phyloP scores from a whole-genome alignment of 2,329 filamentous ascomycete genomes.

The Cytospora leucostoma region DNA sequence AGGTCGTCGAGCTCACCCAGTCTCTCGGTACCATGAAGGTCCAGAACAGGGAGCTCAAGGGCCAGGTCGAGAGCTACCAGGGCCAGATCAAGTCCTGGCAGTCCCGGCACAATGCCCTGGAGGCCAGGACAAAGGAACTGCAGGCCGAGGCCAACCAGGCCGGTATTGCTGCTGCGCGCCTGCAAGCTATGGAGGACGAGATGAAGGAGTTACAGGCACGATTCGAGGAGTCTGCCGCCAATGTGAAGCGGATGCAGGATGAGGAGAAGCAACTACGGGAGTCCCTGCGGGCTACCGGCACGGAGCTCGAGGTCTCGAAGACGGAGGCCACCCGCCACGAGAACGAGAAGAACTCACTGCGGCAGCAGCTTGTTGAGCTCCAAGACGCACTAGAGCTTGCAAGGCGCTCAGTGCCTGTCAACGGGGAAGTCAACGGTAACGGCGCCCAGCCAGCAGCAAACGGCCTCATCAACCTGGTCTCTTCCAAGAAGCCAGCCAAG shows the following conservation, averaged over 20 bases:
- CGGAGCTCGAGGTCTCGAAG: conserved; percentile 79
- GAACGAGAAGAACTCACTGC: conserved; percentile 79
- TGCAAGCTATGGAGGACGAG: conserved; percentile 91
- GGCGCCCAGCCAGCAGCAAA: conserved; percentile 56
- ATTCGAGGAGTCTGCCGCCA: conserved; percentile 86
- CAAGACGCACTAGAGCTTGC: conserved; percentile 91
- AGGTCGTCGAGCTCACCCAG: conserved; percentile 97
- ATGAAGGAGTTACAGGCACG: conserved; percentile 88
- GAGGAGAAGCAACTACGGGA: conserved; percentile 87
- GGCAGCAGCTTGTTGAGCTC: conserved; percentile 85
- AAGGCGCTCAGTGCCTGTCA: conserved; percentile 73
- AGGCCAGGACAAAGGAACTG: conserved; percentile 87
- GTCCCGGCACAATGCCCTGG: conserved; percentile 84
- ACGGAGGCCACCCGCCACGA: conserved; percentile 75
- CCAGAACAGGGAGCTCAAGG: conserved; percentile 87
- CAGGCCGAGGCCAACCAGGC: conserved; percentile 97
- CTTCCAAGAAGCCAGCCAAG: conserved; percentile 90
- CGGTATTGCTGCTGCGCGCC: conserved; percentile 87
- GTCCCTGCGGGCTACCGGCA: conserved; percentile 73
- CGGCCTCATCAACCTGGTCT: conserved; percentile 93
- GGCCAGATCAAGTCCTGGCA: conserved; percentile 96
- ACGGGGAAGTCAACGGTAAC: conserved; percentile 69
- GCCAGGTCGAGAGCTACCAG: conserved; percentile 94
- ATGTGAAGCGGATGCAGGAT: conserved; percentile 91
- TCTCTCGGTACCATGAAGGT: conserved; percentile 87